These are phyloP conservation scores for Calonectria leucothoes DNA, from an alignment of 2,329 filamentous ascomycete species.

Conservation along the genomic window DNA sequence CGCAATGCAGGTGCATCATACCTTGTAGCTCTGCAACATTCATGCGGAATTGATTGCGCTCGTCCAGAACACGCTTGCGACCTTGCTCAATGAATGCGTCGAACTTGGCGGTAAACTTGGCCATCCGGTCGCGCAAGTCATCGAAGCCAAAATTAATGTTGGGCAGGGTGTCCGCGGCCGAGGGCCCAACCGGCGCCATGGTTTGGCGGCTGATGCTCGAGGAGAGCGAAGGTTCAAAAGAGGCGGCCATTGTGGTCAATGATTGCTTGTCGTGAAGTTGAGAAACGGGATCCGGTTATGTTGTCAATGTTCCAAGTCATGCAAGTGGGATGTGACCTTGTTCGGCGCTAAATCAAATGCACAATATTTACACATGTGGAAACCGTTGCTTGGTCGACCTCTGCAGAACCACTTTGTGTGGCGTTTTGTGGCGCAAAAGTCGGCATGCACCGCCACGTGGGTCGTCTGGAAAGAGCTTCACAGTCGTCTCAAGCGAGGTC, in stretches of 20 bases:
- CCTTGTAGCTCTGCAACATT: conserved; percentile 91
- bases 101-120: conserved; percentile 89
- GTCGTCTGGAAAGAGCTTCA: conserved; percentile 36
- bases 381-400: conserved; percentile 47
- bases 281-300: not conserved
- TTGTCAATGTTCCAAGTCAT: not conserved
- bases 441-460: conserved; percentile 44
- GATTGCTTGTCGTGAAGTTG: not conserved
- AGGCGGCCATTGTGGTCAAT: conserved; percentile 60
- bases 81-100: conserved; percentile 95
- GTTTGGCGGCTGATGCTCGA: conserved; percentile 70
- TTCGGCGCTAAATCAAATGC: not conserved
- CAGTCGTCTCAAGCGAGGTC: conserved; percentile 15
- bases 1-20: conserved; percentile 53
- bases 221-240: conserved; percentile 78
- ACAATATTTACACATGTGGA: conserved; percentile 37
- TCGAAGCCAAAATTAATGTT: conserved; percentile 97
- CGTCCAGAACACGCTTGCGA: conserved; percentile 88
- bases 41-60: conserved; percentile 93
- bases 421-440: conserved; percentile 37
- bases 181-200: conserved; percentile 68
- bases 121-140: conserved; percentile 94
- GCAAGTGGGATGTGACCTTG: conserved; percentile 15
- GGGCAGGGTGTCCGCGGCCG: conserved; percentile 83
- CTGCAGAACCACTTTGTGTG: not conserved